Conservation (phyloP, 495 filamentous ascomycete genomes). For the Pyrenopolyporus hunteri region DNA sequence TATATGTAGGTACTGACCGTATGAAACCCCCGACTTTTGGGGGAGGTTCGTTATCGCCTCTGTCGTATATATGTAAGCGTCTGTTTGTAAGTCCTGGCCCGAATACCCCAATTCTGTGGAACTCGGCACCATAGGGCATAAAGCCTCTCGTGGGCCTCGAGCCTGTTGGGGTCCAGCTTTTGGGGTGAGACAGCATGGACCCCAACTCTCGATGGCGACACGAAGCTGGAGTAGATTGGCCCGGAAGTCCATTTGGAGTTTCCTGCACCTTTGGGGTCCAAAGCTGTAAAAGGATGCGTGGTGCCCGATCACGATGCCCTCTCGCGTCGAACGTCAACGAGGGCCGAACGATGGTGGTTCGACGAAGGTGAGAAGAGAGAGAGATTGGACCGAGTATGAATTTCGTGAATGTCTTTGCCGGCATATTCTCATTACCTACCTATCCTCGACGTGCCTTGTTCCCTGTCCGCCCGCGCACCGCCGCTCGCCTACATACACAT, state of each 20-base stretch:
- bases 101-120: slow-evolving; percentile 24
- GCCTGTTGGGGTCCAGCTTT: slow-evolving; percentile 24
- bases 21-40: slow-evolving; percentile 17
- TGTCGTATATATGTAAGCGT: not conserved
- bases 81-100: slow-evolving; percentile 11
- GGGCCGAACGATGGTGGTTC: slow-evolving; percentile 29
- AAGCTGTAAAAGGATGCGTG: slow-evolving; percentile 6
- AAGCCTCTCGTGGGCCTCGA: not conserved
- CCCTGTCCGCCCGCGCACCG: no score
- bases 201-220: slow-evolving; percentile 36
- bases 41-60: not conserved
- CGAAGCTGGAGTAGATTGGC: slow-evolving; percentile 36
- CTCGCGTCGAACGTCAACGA: not conserved
- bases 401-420: slow-evolving; percentile 15
- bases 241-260: slow-evolving; percentile 23
- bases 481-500: no score
- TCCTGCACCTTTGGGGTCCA: slow-evolving; percentile 39
- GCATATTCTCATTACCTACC: not conserved
- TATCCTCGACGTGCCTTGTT: not conserved
- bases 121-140: slow-evolving; percentile 16
- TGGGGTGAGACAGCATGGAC: slow-evolving; percentile 34
- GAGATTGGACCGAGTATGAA: not conserved
- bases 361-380: slow-evolving; percentile 3
- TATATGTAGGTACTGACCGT: slow-evolving; percentile 25
- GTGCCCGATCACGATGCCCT: slow-evolving; percentile 20